Conservation (phyloP, 202 grass and related monocot species). For the Setaria italica region DNA sequence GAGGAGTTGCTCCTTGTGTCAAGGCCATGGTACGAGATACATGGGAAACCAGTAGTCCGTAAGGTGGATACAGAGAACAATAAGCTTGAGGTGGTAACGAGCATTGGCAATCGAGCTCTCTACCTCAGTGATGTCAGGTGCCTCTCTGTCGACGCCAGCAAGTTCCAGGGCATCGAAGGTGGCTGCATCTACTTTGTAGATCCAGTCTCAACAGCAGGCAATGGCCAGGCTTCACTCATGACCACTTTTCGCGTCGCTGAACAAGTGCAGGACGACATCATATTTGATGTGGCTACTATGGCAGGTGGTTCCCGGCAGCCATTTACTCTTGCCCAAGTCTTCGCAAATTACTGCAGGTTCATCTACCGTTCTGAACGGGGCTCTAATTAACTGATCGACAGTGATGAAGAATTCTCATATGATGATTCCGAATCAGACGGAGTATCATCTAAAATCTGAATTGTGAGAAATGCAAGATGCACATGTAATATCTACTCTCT, state of each 20-base stretch:
- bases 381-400: background rate
- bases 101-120: background rate
- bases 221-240: background rate
- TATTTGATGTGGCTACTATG: background rate
- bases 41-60: background rate
- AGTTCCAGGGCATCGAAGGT: background rate
- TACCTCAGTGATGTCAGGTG: background rate
- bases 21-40: background rate
- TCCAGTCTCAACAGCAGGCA: background rate
- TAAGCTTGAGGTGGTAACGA: background rate
- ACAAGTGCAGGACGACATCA: background rate
- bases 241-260: background rate
- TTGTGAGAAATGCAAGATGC: background rate
- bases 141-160: background rate
- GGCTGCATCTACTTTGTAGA: constrained; percentile 23
- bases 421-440: background rate
- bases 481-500: background rate
- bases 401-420: background rate
- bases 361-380: background rate
- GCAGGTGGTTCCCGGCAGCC: background rate
- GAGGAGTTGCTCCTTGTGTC: constrained; percentile 11
- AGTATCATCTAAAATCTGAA: background rate
- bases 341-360: background rate
- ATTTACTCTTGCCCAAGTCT: background rate
- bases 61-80: background rate